These are phyloP conservation scores for Fraxinus albicans DNA, from an alignment of 305 asterid genomes.

Conservation along the genomic window DNA sequence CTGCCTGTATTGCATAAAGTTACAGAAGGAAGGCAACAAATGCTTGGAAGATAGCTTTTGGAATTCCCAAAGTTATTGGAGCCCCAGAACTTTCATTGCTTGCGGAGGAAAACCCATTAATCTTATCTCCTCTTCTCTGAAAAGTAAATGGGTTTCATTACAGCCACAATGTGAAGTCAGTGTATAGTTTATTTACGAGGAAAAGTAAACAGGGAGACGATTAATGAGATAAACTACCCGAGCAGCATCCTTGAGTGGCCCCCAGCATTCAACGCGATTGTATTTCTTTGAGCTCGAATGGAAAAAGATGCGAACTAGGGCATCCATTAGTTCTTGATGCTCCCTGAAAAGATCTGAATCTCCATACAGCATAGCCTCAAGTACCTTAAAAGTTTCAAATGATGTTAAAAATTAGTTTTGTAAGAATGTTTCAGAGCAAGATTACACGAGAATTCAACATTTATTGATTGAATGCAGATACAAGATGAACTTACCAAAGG, in stretches of 20 bases:
- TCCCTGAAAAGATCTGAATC: constrained; percentile 67
- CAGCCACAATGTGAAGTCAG: background rate
- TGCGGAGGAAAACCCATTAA: constrained; percentile 46
- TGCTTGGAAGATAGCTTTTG: constrained; percentile 73
- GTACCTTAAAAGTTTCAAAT: constrained; percentile 50
- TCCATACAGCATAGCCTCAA: constrained; percentile 82
- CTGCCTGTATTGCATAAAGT: constrained; percentile 2
- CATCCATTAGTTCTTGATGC: constrained; percentile 69
- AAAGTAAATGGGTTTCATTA: constrained; percentile 13
- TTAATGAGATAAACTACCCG: constrained; percentile 35
- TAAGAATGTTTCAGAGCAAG: background rate
- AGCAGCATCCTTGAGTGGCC: constrained; percentile 81
- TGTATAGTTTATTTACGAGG: background rate
- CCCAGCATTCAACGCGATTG: constrained; percentile 87
- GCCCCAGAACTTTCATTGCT: constrained; percentile 39
- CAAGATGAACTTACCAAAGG: constrained; percentile 59
- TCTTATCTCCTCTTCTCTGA: constrained; percentile 60
- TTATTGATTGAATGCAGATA: background rate
- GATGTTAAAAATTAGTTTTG: background rate
- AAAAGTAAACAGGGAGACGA: background rate
- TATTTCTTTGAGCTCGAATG: constrained; percentile 82
- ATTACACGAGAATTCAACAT: background rate
- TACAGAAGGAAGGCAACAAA: constrained; percentile 65
- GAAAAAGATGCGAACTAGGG: constrained; percentile 72
- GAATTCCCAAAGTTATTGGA: constrained; percentile 46